These are phyloP conservation scores for Phytophthora pluvialis DNA, from an alignment of 352 stramenopile genomes.

Conservation along the genomic window DNA sequence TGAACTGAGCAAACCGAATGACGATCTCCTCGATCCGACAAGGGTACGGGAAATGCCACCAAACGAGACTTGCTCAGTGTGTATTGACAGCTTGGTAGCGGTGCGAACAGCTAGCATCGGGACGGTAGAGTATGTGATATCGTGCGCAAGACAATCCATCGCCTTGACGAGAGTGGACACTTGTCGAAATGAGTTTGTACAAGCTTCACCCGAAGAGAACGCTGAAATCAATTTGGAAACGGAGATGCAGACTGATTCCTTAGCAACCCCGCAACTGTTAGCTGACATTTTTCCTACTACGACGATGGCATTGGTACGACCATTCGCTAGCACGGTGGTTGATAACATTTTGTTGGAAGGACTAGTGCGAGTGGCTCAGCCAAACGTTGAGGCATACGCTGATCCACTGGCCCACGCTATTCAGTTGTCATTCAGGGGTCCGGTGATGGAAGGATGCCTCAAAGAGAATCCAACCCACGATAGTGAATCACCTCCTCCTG, in stretches of 20 bases:
- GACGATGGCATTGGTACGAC: no score
- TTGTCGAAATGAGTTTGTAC: background rate
- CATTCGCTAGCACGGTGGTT: no score
- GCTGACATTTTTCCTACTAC: no score
- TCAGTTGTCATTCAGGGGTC: background rate
- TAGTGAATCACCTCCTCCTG: background rate
- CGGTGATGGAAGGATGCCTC: background rate
- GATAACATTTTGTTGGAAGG: no score
- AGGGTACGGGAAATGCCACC: background rate
- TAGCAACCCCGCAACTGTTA: no score
- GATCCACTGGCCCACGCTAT: background rate
- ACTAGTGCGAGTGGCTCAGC: background rate
- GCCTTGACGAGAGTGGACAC: background rate
- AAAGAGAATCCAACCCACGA: background rate
- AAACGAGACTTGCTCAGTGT: background rate
- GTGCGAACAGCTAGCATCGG: constrained; percentile 1
- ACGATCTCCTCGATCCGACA: background rate
- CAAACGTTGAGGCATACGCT: background rate
- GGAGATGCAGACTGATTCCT: no score
- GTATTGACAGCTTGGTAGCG: background rate
- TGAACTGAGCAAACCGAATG: no score
- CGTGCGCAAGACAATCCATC: constrained; percentile 10
- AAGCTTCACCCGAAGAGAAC: no score
- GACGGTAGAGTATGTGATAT: constrained; percentile 9
- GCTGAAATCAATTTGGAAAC: no score